phyloP scores from a whole-genome alignment of 805 yeast genomes.

The Komagataella phaffii region DNA sequence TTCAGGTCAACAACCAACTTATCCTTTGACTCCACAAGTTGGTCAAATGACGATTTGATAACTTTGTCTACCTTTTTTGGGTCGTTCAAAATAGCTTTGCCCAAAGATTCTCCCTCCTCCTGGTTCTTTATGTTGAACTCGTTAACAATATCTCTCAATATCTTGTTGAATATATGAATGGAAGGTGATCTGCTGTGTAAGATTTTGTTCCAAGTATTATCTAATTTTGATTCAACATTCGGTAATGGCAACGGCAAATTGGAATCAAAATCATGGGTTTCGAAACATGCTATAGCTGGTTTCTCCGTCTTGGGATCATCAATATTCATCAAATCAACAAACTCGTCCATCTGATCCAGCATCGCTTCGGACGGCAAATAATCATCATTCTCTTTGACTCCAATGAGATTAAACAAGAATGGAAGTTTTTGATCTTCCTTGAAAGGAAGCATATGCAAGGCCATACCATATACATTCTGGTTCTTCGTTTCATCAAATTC shows the following conservation, averaged over 20 bases:
- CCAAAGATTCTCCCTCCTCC: neutral
- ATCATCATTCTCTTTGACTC: constrained; percentile 16
- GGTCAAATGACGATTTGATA: neutral
- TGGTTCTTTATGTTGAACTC: neutral
- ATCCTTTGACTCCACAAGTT: neutral
- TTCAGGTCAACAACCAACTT: neutral
- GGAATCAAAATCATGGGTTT: constrained; percentile 9
- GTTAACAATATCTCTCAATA: constrained; percentile 3
- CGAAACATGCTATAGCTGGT: constrained; percentile 4
- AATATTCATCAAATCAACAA: constrained; percentile 30
- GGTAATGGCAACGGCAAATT: constrained; percentile 4
- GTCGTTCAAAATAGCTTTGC: neutral
- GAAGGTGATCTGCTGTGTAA: constrained; percentile 10
- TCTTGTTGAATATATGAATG: constrained; percentile 6
- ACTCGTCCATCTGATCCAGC: constrained; percentile 26
- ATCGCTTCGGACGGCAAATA: constrained; percentile 23
- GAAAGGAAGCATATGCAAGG: constrained; percentile 49
- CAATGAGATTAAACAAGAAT: constrained; percentile 26
- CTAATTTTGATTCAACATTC: constrained; percentile 7
- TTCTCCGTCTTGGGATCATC: constrained; percentile 10
- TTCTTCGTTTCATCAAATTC: constrained; percentile 6
- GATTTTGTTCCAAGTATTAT: constrained; percentile 3
- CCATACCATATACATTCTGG: constrained; percentile 26
- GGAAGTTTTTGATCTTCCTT: constrained; percentile 64
- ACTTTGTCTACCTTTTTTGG: neutral